phyloP scores from a whole-genome alignment of 2,329 filamentous ascomycete genomes.

The Thermomyces lanuginosus region DNA sequence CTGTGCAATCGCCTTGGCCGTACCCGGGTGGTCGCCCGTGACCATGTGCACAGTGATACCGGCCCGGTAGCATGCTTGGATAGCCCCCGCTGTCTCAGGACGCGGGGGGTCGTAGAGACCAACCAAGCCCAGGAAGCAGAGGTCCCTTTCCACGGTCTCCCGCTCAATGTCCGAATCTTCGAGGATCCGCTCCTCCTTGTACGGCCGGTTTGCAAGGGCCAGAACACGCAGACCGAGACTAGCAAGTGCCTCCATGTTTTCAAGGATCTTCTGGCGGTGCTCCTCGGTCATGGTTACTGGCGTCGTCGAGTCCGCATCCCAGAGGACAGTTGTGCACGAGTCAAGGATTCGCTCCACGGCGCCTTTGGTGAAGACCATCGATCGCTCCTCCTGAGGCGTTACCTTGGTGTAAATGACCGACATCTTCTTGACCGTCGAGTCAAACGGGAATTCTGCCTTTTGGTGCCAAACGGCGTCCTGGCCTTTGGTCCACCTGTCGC shows the following conservation, averaged over 20 bases:
- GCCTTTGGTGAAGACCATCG: slow-evolving; percentile 41
- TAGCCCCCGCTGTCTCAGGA: slow-evolving; percentile 58
- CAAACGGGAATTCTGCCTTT: slow-evolving; percentile 42
- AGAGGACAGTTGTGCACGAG: slow-evolving; percentile 40
- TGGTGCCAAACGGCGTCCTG: slow-evolving; percentile 24
- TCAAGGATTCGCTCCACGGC: slow-evolving; percentile 49
- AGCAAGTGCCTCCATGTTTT: slow-evolving; percentile 53
- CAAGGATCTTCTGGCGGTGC: slow-evolving; percentile 40
- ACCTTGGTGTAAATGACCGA: slow-evolving; percentile 34
- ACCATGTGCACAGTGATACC: slow-evolving; percentile 73
- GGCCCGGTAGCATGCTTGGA: slow-evolving; percentile 52
- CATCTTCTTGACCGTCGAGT: slow-evolving; percentile 50
- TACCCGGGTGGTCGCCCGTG: slow-evolving; percentile 66
- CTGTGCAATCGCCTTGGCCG: slow-evolving; percentile 59
- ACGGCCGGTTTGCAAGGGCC: slow-evolving; percentile 41
- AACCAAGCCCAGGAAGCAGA: slow-evolving; percentile 64
- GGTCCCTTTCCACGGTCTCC: slow-evolving; percentile 21
- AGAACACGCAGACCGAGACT: slow-evolving; percentile 53
- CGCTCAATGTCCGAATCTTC: slow-evolving; percentile 1
- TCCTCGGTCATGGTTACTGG: slow-evolving; percentile 35
- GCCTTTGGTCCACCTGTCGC: slow-evolving; percentile 30
- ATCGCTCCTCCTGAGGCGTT: slow-evolving; percentile 1
- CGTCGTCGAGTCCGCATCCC: slow-evolving; percentile 23
- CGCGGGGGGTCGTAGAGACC: slow-evolving; percentile 79
- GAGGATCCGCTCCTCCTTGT: slow-evolving; percentile 6